Evolutionary conservation across 306 rosid species (phyloP).

Genomic region (Trichosanthes cucumerina): DNA sequence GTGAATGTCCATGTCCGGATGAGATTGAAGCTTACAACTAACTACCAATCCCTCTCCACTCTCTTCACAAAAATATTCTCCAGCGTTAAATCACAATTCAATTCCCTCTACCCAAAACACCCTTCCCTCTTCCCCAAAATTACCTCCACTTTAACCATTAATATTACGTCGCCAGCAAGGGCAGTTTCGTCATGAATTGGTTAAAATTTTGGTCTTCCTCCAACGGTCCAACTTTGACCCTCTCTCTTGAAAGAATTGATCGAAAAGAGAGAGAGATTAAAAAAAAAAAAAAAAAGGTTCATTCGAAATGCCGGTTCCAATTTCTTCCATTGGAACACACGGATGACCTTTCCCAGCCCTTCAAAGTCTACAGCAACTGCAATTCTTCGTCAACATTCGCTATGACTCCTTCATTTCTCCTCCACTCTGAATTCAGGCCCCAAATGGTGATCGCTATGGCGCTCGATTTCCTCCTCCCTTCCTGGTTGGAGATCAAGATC

Average conservation of each 20-base stretch:
- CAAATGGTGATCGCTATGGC: slow-evolving; percentile 33
- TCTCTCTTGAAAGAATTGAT: background rate
- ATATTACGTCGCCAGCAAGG: background rate
- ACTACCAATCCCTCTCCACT: background rate
- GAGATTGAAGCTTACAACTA: background rate
- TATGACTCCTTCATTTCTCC: background rate
- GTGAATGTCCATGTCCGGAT: no score
- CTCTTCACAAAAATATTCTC: no score
- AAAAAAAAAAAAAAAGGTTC: background rate
- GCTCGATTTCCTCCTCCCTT: slow-evolving; percentile 54
- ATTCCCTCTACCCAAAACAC: background rate
- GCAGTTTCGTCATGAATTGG: background rate
- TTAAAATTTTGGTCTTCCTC: slow-evolving; percentile 10
- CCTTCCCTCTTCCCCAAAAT: background rate
- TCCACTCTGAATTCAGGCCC: background rate
- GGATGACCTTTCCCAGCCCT: slow-evolving; percentile 32
- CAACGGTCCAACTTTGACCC: slow-evolving; percentile 68
- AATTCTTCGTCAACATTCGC: background rate
- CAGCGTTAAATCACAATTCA: background rate
- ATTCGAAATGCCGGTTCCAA: slow-evolving; percentile 15
- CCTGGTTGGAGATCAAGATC: slow-evolving; percentile 82
- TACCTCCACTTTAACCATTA: background rate
- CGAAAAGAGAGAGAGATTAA: background rate
- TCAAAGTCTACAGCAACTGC: slow-evolving; percentile 23
- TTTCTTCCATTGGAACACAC: slow-evolving; percentile 9